These are phyloP conservation scores for Gossypium arboreum DNA, from an alignment of 345 rosid species.

Conservation along the genomic window DNA sequence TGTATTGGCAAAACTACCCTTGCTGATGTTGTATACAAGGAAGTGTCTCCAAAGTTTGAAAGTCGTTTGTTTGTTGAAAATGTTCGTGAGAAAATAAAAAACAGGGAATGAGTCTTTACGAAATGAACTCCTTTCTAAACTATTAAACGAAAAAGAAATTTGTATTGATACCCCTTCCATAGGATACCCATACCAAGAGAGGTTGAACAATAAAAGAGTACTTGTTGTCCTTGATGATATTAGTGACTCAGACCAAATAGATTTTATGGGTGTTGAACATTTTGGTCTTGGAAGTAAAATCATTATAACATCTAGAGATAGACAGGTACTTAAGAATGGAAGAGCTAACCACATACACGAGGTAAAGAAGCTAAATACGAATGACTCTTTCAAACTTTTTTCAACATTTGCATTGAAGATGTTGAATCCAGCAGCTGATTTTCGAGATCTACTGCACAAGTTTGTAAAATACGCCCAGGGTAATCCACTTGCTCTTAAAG, in stretches of 20 bases:
- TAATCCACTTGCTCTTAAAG: not conserved
- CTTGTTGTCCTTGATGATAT: not conserved
- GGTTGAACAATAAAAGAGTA: not conserved
- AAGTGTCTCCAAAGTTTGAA: not conserved
- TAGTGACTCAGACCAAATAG: not conserved
- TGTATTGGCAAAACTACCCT: not conserved
- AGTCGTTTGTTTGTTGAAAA: not conserved
- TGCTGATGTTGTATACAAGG: not conserved
- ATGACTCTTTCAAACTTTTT: not conserved
- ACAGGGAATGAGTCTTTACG: not conserved
- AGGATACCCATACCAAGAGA: not conserved
- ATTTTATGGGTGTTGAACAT: not conserved
- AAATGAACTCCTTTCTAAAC: not conserved
- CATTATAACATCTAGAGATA: not conserved
- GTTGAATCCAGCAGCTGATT: constrained; percentile 3
- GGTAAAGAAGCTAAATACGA: not conserved
- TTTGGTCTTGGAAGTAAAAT: not conserved
- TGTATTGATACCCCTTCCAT: not conserved
- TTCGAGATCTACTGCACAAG: not conserved
- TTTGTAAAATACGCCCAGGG: not conserved
- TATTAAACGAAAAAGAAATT: not conserved
- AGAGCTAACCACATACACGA: not conserved
- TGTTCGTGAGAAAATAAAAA: not conserved
- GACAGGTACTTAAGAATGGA: not conserved
- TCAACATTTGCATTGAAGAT: not conserved